phyloP scores from a whole-genome alignment of 306 rosid genomes.

The Prunus mume region DNA sequence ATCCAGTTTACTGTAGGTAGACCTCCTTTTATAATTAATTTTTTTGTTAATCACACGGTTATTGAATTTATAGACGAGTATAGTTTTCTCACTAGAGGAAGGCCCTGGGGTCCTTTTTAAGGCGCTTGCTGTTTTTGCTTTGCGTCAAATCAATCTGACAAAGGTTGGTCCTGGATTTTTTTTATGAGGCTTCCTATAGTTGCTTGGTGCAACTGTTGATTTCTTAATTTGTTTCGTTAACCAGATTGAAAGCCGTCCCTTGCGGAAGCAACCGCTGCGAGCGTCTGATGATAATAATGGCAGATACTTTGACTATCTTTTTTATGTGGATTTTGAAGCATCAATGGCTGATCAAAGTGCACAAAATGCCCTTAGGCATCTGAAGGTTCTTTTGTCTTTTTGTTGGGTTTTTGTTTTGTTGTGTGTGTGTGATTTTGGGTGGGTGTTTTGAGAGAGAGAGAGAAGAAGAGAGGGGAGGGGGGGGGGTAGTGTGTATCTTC shows the following conservation, averaged over 20 bases:
- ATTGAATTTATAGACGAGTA: conserved; percentile 69
- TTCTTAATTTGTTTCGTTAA: conserved; percentile 29
- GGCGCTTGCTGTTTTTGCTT: conserved; percentile 97
- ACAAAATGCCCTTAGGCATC: conserved; percentile 83
- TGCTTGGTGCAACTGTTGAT: conserved; percentile 8
- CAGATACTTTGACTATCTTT: conserved; percentile 89
- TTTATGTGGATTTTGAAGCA: conserved; percentile 93
- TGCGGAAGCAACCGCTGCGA: conserved; percentile 73
- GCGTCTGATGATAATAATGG: conserved; percentile 57
- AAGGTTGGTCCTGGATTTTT: conserved; percentile 45
- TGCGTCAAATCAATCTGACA: conserved; percentile 83
- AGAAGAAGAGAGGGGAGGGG: background rate
- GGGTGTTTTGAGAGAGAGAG: too few relatives aligned
- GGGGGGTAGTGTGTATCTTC: too few relatives aligned
- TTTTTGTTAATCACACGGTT: background rate
- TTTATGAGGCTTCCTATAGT: background rate
- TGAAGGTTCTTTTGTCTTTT: conserved; percentile 45
- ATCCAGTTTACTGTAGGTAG: conserved; percentile 12
- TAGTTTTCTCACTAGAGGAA: conserved; percentile 93
- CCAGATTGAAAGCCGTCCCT: conserved; percentile 96
- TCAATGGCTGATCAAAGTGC: conserved; percentile 95
- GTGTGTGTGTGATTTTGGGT: too few relatives aligned
- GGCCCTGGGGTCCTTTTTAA: conserved; percentile 96
- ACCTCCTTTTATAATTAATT: conserved; percentile 8
- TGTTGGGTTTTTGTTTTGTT: conserved; percentile 13